Evolutionary conservation across 169 alveolate species (phyloP).

Genomic region (Plasmodium blacklocki): DNA sequence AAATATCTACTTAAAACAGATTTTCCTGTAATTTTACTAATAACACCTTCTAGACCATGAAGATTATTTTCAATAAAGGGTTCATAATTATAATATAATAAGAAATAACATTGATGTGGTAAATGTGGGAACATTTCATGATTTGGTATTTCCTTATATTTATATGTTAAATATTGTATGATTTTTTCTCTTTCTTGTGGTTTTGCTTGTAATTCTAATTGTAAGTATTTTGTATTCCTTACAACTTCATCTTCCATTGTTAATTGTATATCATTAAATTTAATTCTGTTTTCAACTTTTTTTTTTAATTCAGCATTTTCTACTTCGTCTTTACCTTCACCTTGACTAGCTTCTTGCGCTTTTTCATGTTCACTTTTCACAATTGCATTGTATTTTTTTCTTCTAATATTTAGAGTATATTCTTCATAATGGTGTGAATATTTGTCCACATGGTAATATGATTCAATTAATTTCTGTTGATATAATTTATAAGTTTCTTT

Average conservation of each 20-base stretch:
- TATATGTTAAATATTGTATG: constrained; percentile 6
- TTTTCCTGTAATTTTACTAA: constrained; percentile 5
- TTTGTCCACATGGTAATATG: constrained; percentile 6
- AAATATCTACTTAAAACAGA: constrained; percentile 1
- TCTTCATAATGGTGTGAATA: constrained; percentile 50
- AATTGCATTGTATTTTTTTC: constrained; percentile 16
- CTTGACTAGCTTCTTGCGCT: neutral
- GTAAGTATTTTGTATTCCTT: constrained; percentile 29
- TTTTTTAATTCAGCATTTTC: neutral
- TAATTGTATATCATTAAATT: neutral
- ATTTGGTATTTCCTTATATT: constrained; percentile 27
- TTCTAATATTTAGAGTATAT: constrained; percentile 20
- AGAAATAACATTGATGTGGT: constrained; percentile 59
- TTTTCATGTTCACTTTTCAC: neutral
- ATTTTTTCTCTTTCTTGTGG: constrained; percentile 30
- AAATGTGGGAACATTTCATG: constrained; percentile 27
- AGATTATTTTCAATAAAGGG: constrained; percentile 37
- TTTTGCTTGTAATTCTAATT: constrained; percentile 35
- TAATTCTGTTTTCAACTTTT: neutral
- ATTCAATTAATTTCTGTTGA: constrained; percentile 72
- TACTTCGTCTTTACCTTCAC: neutral
- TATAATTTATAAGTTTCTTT: constrained; percentile 49
- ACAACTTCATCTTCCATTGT: constrained; percentile 51
- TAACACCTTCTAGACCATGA: constrained; percentile 40
- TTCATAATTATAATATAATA: constrained; percentile 36